Evolutionary conservation across 768 basidiomycete species (phyloP), one percentile per base, ranked within the genome.

Genomic region (Termitomyces sp.): DNA sequence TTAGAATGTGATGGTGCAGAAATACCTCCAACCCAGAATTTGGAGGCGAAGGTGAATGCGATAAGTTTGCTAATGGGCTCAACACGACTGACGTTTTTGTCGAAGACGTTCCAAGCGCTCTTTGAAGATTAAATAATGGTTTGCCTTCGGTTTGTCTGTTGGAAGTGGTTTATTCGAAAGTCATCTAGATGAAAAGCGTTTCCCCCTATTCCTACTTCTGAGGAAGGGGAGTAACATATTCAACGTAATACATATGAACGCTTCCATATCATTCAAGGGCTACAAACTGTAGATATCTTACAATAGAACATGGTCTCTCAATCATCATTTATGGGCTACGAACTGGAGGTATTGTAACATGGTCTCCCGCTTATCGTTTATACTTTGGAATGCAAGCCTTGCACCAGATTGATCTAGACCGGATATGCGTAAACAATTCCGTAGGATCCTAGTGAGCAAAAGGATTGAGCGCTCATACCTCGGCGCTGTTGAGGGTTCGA

Each of bases 401-500:
- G 73, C 4, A 76, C 74, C 34, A 80, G 61, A 53, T 78, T 73
- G 49, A 84, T 78, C 82, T 83, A 18, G 50, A 22, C 2, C 4
- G 39, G 36, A 39, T 30, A 46, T 42, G 30, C 4, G 33, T 53
- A 24, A 34, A 18, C 3, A 36, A 16, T 22, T 24, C 46, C 2
- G 2, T 44, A 4, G 27, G n/a, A 18, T 26, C 24, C 12, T 13
- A 16, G 22, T 42, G 20, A 24, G 9, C 9, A 43, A 13, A 43
- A 10, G 2, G 22, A 37, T 16, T 16, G 54, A 53, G 10, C 22
- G 74, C 14, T 9, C 79, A 59, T 40, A 91, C 90, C 83, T 95
- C 93, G 26, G 81, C 72, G 53, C 81, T 81, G 14, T 76, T 86
- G 69, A 96, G 88, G 2, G 86, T 90, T 63, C 85, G 76, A 63